These are phyloP conservation scores for Entomophthora muscae DNA, from an alignment of 371 early-diverging fungal genomes.

Conservation along the genomic window DNA sequence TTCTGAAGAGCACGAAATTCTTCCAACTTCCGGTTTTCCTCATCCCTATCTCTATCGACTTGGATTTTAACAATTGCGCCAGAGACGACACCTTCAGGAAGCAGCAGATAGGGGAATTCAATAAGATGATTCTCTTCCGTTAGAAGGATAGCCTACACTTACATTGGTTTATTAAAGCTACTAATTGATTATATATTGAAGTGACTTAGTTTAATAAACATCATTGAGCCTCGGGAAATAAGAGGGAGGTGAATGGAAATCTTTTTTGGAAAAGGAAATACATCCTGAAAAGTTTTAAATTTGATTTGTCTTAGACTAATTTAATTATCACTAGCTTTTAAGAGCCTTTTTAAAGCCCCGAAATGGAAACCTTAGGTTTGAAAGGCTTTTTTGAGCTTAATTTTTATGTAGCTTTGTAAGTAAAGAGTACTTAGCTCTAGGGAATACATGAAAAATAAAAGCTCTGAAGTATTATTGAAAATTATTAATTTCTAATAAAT, in stretches of 20 bases:
- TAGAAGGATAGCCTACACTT: slow-evolving; percentile 65
- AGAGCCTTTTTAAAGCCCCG: not conserved
- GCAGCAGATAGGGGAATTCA: slow-evolving; percentile 89
- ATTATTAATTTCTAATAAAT: not conserved
- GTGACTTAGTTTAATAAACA: not conserved
- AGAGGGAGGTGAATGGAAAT: not conserved
- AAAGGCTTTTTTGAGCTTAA: not conserved
- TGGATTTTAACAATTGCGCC: slow-evolving; percentile 90
- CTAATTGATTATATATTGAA: not conserved
- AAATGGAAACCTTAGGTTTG: not conserved
- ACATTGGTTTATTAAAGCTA: not conserved
- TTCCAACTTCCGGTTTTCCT: slow-evolving; percentile 57
- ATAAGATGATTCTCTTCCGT: slow-evolving; percentile 92
- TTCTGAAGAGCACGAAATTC: slow-evolving; percentile 79
- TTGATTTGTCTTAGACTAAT: not conserved
- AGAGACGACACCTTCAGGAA: slow-evolving; percentile 79
- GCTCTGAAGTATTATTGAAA: not conserved
- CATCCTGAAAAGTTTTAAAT: not conserved
- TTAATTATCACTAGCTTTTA: not conserved
- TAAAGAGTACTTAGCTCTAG: too few relatives aligned
- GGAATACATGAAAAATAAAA: not conserved
- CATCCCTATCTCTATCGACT: slow-evolving; percentile 65
- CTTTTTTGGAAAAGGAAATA: not conserved
- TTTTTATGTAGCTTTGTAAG: too few relatives aligned
- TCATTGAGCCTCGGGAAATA: too few relatives aligned